Conservation (phyloP, 202 grass and related monocot genomes). For the Zizania palustris region DNA sequence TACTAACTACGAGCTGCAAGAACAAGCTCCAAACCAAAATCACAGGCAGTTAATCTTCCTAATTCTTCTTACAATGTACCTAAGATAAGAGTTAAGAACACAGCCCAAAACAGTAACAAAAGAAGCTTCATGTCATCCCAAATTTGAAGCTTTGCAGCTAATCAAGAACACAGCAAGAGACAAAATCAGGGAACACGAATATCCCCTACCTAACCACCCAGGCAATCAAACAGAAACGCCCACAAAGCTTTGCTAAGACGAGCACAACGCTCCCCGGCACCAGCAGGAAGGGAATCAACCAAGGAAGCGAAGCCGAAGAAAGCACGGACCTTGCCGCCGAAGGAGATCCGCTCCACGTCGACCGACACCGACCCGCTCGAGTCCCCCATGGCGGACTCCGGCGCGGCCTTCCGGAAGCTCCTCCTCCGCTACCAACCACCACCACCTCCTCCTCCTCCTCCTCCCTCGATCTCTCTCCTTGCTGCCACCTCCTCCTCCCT, state of each 20-base stretch:
- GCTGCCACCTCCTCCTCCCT: neutral
- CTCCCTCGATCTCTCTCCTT: neutral
- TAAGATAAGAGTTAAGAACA: neutral
- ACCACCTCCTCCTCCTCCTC: neutral
- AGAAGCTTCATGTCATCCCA: neutral
- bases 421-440: neutral
- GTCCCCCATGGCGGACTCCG: conserved; percentile 67
- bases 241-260: conserved; percentile 8
- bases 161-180: conserved; percentile 6
- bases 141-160: conserved; percentile 37
- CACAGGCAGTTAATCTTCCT: conserved; percentile 1
- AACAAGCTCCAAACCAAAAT: neutral
- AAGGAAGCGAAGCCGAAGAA: neutral
- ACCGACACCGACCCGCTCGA: conserved; percentile 91
- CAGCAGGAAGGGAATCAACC: neutral
- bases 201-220: conserved; percentile 14
- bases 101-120: neutral
- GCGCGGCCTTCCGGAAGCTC: conserved; percentile 23
- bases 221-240: conserved; percentile 15
- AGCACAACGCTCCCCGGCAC: neutral
- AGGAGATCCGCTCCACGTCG: conserved; percentile 89
- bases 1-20: neutral
- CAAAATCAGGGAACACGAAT: neutral
- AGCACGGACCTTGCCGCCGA: conserved; percentile 82
- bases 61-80: neutral